Evolutionary conservation across 2,329 filamentous ascomycete species (phyloP).

Genomic region (Neocatenulostroma microsporum): DNA sequence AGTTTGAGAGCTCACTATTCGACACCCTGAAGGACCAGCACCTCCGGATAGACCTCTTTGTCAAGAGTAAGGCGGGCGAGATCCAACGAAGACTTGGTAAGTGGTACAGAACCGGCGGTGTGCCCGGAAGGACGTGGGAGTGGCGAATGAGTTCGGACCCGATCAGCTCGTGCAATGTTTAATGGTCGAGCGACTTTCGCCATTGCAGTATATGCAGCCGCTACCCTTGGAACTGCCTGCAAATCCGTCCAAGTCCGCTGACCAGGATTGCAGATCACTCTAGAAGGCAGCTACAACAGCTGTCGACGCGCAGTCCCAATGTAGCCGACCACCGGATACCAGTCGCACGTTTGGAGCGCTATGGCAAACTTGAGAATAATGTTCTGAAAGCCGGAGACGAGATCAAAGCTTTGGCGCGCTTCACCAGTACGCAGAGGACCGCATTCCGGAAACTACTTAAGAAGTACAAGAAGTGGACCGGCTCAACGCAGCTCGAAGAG

Average conservation of each 20-base stretch:
- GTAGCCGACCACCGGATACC: conserved; percentile 30
- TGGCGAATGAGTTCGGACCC: too few species aligned
- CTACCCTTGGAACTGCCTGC: too few species aligned
- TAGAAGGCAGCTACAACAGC: conserved; percentile 22
- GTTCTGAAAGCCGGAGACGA: conserved; percentile 59
- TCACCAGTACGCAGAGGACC: conserved; percentile 63
- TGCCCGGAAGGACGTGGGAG: too few species aligned
- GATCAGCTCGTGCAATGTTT: too few species aligned
- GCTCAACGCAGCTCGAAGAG: conserved; percentile 55
- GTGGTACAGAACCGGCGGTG: conserved; percentile 22
- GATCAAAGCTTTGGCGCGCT: conserved; percentile 61
- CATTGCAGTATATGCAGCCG: too few species aligned
- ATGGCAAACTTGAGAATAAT: conserved; percentile 45
- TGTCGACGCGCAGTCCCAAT: conserved; percentile 15
- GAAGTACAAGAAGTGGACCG: conserved; percentile 85
- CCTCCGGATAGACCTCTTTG: conserved; percentile 68
- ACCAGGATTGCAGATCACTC: conserved; percentile 24
- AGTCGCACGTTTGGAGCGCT: conserved; percentile 40
- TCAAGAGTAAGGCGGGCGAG: conserved; percentile 71
- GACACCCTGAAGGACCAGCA: conserved; percentile 65
- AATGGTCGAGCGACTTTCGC: too few species aligned
- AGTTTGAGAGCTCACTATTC: conserved; percentile 59
- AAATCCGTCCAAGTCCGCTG: too few species aligned
- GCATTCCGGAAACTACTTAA: conserved; percentile 79
- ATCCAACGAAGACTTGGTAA: conserved; percentile 61